Percentiles rank a stretch among this genome's conserved stretches.
Evolutionary conservation across 169 alveolate species (phyloP).

Genomic region (Plasmodium chabaudi): DNA sequence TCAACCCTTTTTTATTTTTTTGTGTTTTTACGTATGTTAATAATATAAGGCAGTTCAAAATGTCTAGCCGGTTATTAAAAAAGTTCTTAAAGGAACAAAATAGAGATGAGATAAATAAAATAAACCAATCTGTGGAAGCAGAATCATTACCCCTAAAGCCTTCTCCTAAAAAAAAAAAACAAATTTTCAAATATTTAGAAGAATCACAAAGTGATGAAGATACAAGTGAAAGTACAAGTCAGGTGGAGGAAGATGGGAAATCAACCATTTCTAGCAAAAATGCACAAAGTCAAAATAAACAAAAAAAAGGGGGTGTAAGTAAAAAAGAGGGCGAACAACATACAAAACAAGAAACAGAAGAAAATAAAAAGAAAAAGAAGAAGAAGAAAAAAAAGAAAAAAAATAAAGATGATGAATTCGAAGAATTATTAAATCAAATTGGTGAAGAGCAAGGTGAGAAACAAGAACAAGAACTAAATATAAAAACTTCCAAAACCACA

Average conservation of each 20-base stretch:
- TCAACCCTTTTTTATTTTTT: neutral
- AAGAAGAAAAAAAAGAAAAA: too few species aligned
- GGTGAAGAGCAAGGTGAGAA: neutral
- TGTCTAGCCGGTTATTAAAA: conserved; percentile 58
- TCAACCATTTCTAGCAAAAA: neutral
- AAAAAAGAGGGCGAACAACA: too few species aligned
- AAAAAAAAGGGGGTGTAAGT: too few species aligned
- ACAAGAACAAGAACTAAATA: neutral
- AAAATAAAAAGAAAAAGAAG: too few species aligned
- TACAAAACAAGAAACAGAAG: too few species aligned
- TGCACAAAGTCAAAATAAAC: too few species aligned
- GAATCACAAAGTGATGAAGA: conserved; percentile 17
- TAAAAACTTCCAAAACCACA: neutral
- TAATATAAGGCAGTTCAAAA: neutral
- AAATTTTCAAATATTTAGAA: conserved; percentile 17
- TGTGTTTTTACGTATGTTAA: too few species aligned
- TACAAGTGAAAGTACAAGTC: neutral
- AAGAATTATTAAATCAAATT: neutral
- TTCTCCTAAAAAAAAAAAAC: conserved; percentile 31
- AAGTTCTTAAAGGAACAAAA: conserved; percentile 46
- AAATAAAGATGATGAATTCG: neutral
- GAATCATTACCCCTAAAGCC: conserved; percentile 1
- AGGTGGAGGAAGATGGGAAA: neutral
- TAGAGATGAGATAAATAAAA: conserved; percentile 52
- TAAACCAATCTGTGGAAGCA: conserved; percentile 16